These are phyloP conservation scores for Heliamphora exappendiculata DNA, from an alignment of 148 eudicot genomes.

Conservation along the genomic window DNA sequence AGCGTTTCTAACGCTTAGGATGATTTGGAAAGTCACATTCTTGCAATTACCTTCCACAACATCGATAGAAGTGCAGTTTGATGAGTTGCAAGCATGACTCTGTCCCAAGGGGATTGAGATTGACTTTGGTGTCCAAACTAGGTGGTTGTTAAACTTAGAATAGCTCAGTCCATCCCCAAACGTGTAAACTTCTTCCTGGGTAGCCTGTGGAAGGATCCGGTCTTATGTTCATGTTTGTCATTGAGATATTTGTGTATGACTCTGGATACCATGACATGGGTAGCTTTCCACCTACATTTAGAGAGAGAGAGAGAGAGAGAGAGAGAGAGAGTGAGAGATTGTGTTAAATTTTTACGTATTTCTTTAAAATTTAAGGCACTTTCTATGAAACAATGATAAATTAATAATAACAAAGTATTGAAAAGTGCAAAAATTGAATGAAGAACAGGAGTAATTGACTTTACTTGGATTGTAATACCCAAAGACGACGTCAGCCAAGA, in stretches of 20 bases:
- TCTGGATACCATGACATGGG: conserved; percentile 76
- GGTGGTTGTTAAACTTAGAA: conserved; percentile 38
- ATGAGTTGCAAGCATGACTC: conserved; percentile 44
- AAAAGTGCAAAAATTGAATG: neutral
- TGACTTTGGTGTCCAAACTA: conserved; percentile 49
- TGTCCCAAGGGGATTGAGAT: conserved; percentile 47
- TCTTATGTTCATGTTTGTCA: conserved; percentile 82
- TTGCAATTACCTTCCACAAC: conserved; percentile 42
- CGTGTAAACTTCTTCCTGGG: conserved; percentile 52
- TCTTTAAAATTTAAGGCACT: no score
- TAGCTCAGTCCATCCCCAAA: conserved; percentile 65
- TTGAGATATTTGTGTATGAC: conserved; percentile 41
- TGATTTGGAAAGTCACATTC: conserved; percentile 39
- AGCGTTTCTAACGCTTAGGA: conserved; percentile 47
- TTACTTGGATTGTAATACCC: conserved; percentile 58
- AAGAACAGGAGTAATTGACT: neutral
- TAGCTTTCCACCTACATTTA: conserved; percentile 49
- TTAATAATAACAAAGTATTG: neutral
- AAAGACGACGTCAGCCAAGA: conserved; percentile 46
- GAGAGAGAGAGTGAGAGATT: no score
- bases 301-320: no score
- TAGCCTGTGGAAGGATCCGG: conserved; percentile 50
- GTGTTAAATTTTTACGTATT: neutral
- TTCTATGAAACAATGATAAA: no score
- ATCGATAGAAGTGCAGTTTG: conserved; percentile 55